phyloP scores from a whole-genome alignment of 2,329 filamentous ascomycete genomes.

The Colletotrichum simmondsii region DNA sequence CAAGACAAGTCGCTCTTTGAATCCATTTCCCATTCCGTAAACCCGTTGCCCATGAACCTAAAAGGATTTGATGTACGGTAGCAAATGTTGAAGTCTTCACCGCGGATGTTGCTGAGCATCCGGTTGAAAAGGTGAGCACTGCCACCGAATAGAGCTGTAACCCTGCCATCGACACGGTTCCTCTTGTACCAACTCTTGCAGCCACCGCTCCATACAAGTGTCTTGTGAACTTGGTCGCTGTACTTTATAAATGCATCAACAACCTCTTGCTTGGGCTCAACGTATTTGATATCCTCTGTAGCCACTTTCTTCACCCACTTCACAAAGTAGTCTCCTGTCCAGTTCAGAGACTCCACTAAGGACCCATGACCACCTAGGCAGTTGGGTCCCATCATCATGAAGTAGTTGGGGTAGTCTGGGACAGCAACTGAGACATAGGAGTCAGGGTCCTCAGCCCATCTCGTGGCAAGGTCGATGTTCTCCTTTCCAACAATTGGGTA shows the following conservation, averaged over 20 bases:
- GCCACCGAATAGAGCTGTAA: constrained; percentile 57
- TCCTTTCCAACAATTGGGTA: neutral
- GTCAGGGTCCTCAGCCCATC: neutral
- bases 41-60: constrained; percentile 60
- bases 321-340: constrained; percentile 42
- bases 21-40: constrained; percentile 51
- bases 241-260: constrained; percentile 51
- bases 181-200: constrained; percentile 62
- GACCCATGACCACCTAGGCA: constrained; percentile 32
- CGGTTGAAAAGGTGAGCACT: constrained; percentile 50
- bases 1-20: constrained; percentile 42
- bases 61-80: constrained; percentile 57
- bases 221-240: constrained; percentile 54
- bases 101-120: constrained; percentile 50
- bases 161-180: constrained; percentile 51
- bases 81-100: constrained; percentile 59
- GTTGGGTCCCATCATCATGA: constrained; percentile 38
- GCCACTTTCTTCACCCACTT: constrained; percentile 39
- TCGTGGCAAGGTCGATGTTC: neutral
- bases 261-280: constrained; percentile 46
- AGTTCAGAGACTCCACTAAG: constrained; percentile 34
- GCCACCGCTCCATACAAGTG: constrained; percentile 50
- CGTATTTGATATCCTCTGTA: constrained; percentile 40
- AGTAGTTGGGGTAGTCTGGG: constrained; percentile 45
- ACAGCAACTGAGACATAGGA: constrained; percentile 38